Conservation (phyloP, 164 flowering plant species). For the Chimonanthus salicifolius region DNA sequence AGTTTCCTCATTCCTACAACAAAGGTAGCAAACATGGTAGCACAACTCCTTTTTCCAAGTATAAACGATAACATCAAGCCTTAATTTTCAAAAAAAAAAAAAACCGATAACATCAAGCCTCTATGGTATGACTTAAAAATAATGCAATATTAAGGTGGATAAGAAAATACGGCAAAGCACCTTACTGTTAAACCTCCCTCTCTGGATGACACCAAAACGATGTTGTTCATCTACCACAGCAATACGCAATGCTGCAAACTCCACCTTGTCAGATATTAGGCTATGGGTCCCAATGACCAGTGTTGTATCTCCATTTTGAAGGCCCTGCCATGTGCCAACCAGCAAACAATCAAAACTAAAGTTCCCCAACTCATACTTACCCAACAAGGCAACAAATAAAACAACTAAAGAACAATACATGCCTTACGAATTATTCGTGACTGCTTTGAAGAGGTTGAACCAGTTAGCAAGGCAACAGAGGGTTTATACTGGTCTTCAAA, state of each 20-base stretch:
- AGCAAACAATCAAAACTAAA: constrained; percentile 11
- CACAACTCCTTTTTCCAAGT: too few species aligned
- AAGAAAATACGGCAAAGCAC: constrained; percentile 19
- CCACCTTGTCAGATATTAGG: constrained; percentile 71
- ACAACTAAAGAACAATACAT: constrained; percentile 15
- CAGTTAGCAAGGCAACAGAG: constrained; percentile 73
- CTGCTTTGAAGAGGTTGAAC: constrained; percentile 78
- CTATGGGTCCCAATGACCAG: constrained; percentile 93
- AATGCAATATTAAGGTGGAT: background rate
- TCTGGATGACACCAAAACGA: constrained; percentile 94
- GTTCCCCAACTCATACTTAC: constrained; percentile 5
- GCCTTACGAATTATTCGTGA: constrained; percentile 69
- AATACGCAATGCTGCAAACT: constrained; percentile 70
- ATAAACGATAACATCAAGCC: too few species aligned
- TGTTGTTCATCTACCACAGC: constrained; percentile 96
- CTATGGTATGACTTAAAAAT: background rate
- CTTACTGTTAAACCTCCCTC: constrained; percentile 93
- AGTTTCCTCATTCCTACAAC: too few species aligned
- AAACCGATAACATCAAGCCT: background rate
- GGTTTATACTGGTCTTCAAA: constrained; percentile 48
- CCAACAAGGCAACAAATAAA: background rate
- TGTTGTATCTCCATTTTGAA: constrained; percentile 70
- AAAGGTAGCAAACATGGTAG: too few species aligned
- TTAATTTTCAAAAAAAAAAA: too few species aligned
- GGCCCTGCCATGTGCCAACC: constrained; percentile 70